Evolutionary conservation across 139 green algal genomes (phyloP).

Genomic region (Astrephomene gubernaculifera): DNA sequence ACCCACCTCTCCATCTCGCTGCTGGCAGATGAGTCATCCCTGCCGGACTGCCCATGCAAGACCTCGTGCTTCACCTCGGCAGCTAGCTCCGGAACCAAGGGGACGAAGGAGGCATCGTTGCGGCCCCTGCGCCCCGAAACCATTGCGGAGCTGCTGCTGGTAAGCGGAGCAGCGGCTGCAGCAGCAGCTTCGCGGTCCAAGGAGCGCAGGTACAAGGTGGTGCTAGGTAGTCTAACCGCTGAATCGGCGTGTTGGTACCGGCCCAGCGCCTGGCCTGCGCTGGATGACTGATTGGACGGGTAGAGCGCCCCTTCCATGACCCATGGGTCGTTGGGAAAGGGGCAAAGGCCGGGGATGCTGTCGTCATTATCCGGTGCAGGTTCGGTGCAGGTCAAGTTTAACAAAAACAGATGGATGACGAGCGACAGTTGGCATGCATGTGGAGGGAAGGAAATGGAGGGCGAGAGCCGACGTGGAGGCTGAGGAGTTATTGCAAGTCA

Average conservation of each 20-base stretch:
- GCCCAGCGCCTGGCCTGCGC: conserved; percentile 16
- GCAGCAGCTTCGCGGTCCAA: no score
- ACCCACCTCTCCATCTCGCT: not conserved
- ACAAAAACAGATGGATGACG: no score
- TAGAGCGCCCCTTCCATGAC: no score
- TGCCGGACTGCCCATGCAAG: conserved; percentile 18
- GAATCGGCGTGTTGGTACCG: not conserved
- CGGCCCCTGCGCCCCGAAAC: not conserved
- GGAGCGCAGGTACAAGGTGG: conserved; percentile 17
- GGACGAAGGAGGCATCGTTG: not conserved
- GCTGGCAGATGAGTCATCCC: not conserved
- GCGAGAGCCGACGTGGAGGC: no score
- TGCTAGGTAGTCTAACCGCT: not conserved
- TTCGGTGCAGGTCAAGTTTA: no score
- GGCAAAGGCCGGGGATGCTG: no score
- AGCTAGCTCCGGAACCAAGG: not conserved
- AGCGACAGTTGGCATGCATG: no score
- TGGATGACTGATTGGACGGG: not conserved
- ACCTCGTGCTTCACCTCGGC: not conserved
- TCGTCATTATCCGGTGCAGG: no score
- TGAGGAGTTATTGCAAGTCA: no score
- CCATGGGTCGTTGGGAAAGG: no score
- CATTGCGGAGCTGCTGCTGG: not conserved
- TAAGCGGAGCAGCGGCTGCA: no score
- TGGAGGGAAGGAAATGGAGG: no score